Conservation (phyloP, 2,329 filamentous ascomycete species). For the Aaosphaeria arxii region DNA sequence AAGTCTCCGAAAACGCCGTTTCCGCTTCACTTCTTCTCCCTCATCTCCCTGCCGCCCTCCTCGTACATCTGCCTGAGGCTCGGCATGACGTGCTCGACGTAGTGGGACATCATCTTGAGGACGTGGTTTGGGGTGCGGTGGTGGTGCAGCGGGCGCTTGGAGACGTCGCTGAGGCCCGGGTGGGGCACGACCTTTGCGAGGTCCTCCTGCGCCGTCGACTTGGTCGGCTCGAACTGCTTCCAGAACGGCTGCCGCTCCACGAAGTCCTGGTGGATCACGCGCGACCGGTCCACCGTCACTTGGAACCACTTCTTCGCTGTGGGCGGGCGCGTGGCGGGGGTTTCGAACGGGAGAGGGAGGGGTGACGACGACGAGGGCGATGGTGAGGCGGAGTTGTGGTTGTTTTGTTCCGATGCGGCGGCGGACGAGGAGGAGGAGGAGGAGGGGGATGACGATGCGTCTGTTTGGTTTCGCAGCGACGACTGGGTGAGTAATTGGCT, state of each 20-base stretch:
- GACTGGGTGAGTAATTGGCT: background rate
- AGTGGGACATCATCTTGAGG: slow-evolving; percentile 13
- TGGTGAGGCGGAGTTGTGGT: background rate
- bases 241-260: slow-evolving; percentile 37
- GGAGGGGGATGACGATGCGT: background rate
- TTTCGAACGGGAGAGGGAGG: slow-evolving; percentile 22
- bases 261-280: slow-evolving; percentile 40
- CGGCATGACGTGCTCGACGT: slow-evolving; percentile 12
- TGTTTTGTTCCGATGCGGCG: background rate
- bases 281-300: slow-evolving; percentile 38
- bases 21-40: too few relatives aligned
- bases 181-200: slow-evolving; percentile 39
- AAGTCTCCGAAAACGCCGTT: too few relatives aligned
- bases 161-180: slow-evolving; percentile 40
- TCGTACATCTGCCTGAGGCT: slow-evolving; percentile 23
- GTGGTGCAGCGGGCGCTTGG: slow-evolving; percentile 29
- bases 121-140: slow-evolving; percentile 29
- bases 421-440: slow-evolving; percentile 1
- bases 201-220: slow-evolving; percentile 35
- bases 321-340: slow-evolving; percentile 4
- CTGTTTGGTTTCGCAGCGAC: background rate
- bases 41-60: slow-evolving; percentile 5
- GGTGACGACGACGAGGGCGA: background rate
- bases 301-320: slow-evolving; percentile 39
- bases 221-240: slow-evolving; percentile 30